phyloP scores from a whole-genome alignment of 2,329 filamentous ascomycete genomes.

The Seiridium cupressi region DNA sequence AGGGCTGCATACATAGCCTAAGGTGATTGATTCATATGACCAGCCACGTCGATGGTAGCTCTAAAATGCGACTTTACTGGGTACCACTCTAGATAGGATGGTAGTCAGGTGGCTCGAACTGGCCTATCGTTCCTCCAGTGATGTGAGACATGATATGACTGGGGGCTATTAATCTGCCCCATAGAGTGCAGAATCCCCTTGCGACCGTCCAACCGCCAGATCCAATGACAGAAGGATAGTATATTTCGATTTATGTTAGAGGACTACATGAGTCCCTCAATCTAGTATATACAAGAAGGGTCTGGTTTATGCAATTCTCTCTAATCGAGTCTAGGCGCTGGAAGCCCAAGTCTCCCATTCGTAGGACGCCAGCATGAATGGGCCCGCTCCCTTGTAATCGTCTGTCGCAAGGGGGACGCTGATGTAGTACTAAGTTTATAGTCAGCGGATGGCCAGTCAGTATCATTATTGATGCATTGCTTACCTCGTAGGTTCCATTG shows the following conservation, averaged over 20 bases:
- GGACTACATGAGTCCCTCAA: not conserved
- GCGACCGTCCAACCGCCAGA: too few relatives aligned
- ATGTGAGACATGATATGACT: too few relatives aligned
- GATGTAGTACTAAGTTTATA: conserved; percentile 36
- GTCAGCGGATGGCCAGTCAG: conserved; percentile 1
- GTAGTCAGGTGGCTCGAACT: too few relatives aligned
- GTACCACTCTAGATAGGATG: too few relatives aligned
- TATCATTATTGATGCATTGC: conserved; percentile 8
- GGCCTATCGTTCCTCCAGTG: too few relatives aligned
- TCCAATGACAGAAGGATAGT: too few relatives aligned
- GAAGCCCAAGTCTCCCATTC: conserved; percentile 25
- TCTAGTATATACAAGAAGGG: not conserved
- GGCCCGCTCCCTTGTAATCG: conserved; percentile 35
- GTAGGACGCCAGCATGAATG: conserved; percentile 36
- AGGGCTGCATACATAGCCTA: too few relatives aligned
- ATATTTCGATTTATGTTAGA: not conserved
- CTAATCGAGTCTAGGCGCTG: not conserved
- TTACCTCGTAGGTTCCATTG: conserved; percentile 47
- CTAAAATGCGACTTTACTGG: too few relatives aligned
- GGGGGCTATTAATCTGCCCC: too few relatives aligned
- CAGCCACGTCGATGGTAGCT: too few relatives aligned
- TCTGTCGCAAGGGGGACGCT: conserved; percentile 34
- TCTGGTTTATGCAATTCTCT: not conserved
- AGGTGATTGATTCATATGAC: too few relatives aligned
- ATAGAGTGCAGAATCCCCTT: too few relatives aligned